Conservation (phyloP, 805 yeast genomes). For the Yarrowia keelungensis region DNA sequence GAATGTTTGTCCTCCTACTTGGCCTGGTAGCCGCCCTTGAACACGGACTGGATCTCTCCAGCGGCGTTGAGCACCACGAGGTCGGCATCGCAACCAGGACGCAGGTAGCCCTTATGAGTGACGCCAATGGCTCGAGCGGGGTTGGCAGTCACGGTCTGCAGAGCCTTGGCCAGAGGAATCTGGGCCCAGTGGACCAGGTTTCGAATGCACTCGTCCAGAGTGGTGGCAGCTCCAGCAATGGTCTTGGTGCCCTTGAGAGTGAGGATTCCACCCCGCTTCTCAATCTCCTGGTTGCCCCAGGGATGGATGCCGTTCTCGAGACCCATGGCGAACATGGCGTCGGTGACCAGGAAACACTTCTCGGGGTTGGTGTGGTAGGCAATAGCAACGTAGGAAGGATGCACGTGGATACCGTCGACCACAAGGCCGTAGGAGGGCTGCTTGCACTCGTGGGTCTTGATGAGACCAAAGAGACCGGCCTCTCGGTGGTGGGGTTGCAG, state of each 20-base stretch:
- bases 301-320: slow-evolving; percentile 62
- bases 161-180: slow-evolving; percentile 59
- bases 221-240: slow-evolving; percentile 68
- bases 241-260: slow-evolving; percentile 62
- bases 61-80: slow-evolving; percentile 55
- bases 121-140: slow-evolving; percentile 60
- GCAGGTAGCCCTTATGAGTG: slow-evolving; percentile 58
- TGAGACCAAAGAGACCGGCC: slow-evolving; percentile 62
- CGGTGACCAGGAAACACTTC: slow-evolving; percentile 64
- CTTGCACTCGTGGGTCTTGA: slow-evolving; percentile 18
- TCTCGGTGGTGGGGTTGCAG: slow-evolving; percentile 65
- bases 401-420: slow-evolving; percentile 66
- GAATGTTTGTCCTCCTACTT: slow-evolving; percentile 29
- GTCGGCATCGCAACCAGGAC: slow-evolving; percentile 64
- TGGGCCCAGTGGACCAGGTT: slow-evolving; percentile 60
- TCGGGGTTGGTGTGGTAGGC: slow-evolving; percentile 61
- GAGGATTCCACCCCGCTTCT: slow-evolving; percentile 57
- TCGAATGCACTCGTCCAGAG: slow-evolving; percentile 58
- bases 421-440: slow-evolving; percentile 62
- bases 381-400: slow-evolving; percentile 58
- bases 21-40: slow-evolving; percentile 56
- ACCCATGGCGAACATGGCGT: slow-evolving; percentile 65
- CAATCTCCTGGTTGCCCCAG: slow-evolving; percentile 59
- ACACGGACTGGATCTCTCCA: slow-evolving; percentile 59
- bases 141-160: slow-evolving; percentile 61